A percentile compares a stretch with the other conserved stretches of the same genome.
Conservation (phyloP, 1,139 yeast genomes). For the Diutina ranongensis region DNA sequence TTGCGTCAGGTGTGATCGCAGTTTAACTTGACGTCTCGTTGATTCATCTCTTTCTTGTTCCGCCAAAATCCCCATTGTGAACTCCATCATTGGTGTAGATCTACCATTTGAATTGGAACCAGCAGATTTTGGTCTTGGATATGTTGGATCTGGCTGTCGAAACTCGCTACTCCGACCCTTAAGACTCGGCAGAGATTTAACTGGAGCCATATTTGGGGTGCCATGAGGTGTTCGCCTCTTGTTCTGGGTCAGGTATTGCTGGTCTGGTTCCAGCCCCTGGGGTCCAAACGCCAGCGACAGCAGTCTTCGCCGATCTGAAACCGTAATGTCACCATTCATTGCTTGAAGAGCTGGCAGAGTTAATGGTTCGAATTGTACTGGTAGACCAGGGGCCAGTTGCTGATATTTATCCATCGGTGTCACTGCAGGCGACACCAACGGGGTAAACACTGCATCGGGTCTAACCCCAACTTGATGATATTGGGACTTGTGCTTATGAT, state of each 20-base stretch:
- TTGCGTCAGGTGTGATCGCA: background rate
- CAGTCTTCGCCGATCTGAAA: constrained; percentile 21
- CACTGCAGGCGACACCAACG: constrained; percentile 64
- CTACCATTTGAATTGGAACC: background rate
- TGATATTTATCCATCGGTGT: constrained; percentile 43
- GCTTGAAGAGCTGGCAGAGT: constrained; percentile 62
- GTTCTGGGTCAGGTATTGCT: constrained; percentile 10
- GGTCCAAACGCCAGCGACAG: constrained; percentile 25
- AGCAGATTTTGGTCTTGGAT: background rate
- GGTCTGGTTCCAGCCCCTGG: constrained; percentile 15
- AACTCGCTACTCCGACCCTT: background rate
- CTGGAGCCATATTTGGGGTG: constrained; percentile 20
- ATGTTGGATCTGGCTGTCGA: background rate
- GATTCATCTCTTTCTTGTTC: constrained; percentile 16
- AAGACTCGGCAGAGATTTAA: background rate
- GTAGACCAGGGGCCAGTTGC: constrained; percentile 19
- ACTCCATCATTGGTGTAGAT: constrained; percentile 26
- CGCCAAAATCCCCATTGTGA: constrained; percentile 37
- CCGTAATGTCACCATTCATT: constrained; percentile 12
- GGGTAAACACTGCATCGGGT: constrained; percentile 52
- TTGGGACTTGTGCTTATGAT: constrained; percentile 20
- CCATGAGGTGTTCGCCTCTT: constrained; percentile 34
- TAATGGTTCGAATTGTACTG: constrained; percentile 32
- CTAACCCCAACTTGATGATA: constrained; percentile 14
- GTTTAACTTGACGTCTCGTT: background rate